A percentile compares a stretch with the other conserved stretches of the same genome.
Conservation (phyloP, 2,329 filamentous ascomycete species). For the Phaeosphaeria sp. region DNA sequence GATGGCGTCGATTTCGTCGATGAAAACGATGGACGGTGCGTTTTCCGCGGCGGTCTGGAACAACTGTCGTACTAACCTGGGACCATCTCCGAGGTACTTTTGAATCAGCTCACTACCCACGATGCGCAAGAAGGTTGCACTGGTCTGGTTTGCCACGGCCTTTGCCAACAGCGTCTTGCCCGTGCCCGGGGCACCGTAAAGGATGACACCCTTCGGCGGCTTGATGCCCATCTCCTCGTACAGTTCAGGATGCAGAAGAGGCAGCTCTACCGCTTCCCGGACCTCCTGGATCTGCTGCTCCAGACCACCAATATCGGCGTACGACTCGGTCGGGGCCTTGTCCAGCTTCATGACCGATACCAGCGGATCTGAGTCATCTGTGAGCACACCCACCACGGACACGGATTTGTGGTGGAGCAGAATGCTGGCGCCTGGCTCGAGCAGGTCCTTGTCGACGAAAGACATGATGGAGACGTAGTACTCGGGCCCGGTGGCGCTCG, state of each 20-base stretch:
- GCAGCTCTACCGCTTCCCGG: conserved; percentile 93
- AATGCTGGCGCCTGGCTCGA: conserved; percentile 95
- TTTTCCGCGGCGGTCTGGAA: conserved; percentile 97
- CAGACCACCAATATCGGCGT: conserved; percentile 96
- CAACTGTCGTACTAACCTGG: conserved; percentile 90
- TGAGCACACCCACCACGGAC: conserved; percentile 95
- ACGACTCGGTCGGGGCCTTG: conserved; percentile 97
- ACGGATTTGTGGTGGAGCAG: conserved; percentile 97
- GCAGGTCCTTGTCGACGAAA: conserved; percentile 97
- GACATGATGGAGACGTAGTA: conserved; percentile 99
- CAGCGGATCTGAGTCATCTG: conserved; percentile 92
- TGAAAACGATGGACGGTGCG: conserved; percentile 96
- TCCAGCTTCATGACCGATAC: conserved; percentile 99
- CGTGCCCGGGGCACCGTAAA: conserved; percentile 95
- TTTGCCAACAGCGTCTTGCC: conserved; percentile 96
- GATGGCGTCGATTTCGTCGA: conserved; percentile 98
- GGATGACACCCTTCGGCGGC: conserved; percentile 97
- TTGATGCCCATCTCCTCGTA: conserved; percentile 99
- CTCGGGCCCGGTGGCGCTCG: conserved; percentile 94
- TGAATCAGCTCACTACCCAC: conserved; percentile 97
- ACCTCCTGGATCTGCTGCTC: conserved; percentile 98
- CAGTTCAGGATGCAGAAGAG: conserved; percentile 90
- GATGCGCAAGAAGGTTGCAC: conserved; percentile 95
- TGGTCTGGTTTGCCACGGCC: conserved; percentile 98
- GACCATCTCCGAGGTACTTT: conserved; percentile 97